These are phyloP conservation scores for Moesziomyces parantarcticus DNA, from an alignment of 1,284 basidiomycete genomes.

Conservation along the genomic window DNA sequence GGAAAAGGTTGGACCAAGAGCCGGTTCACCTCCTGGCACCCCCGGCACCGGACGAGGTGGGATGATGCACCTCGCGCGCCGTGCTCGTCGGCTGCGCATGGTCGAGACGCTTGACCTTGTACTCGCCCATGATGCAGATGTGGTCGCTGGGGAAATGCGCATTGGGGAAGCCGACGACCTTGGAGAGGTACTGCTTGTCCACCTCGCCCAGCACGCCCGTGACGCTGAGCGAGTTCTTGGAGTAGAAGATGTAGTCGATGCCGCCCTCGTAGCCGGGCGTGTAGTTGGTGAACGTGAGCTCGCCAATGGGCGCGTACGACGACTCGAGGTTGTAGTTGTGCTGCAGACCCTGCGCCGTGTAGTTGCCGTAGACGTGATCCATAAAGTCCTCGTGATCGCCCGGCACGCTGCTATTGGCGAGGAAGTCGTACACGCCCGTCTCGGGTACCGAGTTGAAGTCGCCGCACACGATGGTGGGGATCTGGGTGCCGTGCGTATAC, in stretches of 20 bases:
- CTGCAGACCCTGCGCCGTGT: constrained; percentile 87
- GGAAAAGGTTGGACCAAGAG: constrained; percentile 4
- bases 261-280: constrained; percentile 75
- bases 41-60: neutral
- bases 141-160: constrained; percentile 81
- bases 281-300: constrained; percentile 85
- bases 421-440: constrained; percentile 92
- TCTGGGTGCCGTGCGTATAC: constrained; percentile 85
- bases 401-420: constrained; percentile 76
- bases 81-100: constrained; percentile 3
- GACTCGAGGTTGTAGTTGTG: constrained; percentile 86
- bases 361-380: constrained; percentile 88
- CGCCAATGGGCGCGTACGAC: constrained; percentile 74
- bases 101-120: constrained; percentile 56
- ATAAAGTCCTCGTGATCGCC: constrained; percentile 91
- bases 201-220: constrained; percentile 89
- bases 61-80: constrained; percentile 26
- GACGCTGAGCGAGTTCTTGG: constrained; percentile 80
- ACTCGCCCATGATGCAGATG: constrained; percentile 66
- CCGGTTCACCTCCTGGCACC: neutral
- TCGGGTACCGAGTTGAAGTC: constrained; percentile 92
- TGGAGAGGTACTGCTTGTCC: constrained; percentile 85
- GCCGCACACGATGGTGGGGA: constrained; percentile 89
- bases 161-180: constrained; percentile 96
- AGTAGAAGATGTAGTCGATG: constrained; percentile 96